Evolutionary conservation across 371 early-diverging fungal genomes (phyloP).

Genomic region (Apophysomyces ossiformis): DNA sequence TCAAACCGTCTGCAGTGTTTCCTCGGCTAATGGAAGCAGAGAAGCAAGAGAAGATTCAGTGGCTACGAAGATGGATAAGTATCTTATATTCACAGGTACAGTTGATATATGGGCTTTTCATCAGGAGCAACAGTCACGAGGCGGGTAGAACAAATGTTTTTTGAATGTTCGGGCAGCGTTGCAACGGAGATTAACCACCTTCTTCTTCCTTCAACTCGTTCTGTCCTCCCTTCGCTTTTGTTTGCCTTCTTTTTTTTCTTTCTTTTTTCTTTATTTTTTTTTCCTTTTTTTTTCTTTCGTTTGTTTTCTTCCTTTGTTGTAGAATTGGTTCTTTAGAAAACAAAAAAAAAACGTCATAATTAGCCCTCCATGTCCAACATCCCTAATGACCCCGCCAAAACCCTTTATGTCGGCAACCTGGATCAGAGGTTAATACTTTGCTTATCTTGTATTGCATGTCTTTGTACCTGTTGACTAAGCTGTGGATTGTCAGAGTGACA

Average conservation of each 20-base stretch:
- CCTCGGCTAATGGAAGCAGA: too few species aligned
- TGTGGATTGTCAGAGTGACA: slow-evolving; percentile 54
- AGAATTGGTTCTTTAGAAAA: slow-evolving; percentile 8
- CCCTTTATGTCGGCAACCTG: slow-evolving; percentile 87
- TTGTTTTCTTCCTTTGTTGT: slow-evolving; percentile 1
- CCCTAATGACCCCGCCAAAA: slow-evolving; percentile 11
- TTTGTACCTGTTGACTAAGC: neutral
- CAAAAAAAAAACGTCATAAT: slow-evolving; percentile 4
- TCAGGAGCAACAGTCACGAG: too few species aligned
- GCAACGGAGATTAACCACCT: slow-evolving; percentile 1
- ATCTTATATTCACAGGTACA: too few species aligned
- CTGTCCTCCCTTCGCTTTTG: neutral
- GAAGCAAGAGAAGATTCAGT: too few species aligned
- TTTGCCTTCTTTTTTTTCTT: slow-evolving; percentile 12
- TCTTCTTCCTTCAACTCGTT: neutral
- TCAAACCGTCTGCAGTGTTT: too few species aligned
- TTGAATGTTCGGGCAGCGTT: slow-evolving; percentile 6
- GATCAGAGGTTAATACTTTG: slow-evolving; percentile 64
- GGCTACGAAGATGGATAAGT: too few species aligned
- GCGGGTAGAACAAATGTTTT: neutral
- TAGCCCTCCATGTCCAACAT: slow-evolving; percentile 14
- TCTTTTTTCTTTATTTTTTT: slow-evolving; percentile 3
- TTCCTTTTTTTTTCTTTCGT: neutral
- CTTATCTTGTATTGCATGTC: neutral
- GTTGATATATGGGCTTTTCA: too few species aligned